phyloP scores from a whole-genome alignment of 1,139 yeast genomes.

The Nakaseomyces sp. region DNA sequence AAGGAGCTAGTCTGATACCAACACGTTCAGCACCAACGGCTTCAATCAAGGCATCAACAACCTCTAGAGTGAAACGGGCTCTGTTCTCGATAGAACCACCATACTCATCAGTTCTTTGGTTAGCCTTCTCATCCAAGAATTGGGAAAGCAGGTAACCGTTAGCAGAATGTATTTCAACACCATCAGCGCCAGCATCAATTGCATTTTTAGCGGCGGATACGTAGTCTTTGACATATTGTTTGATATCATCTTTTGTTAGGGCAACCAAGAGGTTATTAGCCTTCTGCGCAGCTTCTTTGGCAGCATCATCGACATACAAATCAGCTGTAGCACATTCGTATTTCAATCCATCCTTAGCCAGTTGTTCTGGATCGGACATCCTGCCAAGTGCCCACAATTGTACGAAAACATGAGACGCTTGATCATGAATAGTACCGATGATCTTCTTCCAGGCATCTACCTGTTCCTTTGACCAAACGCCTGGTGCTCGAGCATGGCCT shows the following conservation, averaged over 20 bases:
- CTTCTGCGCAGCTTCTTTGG: constrained; percentile 18
- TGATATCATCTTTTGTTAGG: constrained; percentile 20
- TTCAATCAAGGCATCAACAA: constrained; percentile 29
- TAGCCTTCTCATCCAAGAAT: constrained; percentile 33
- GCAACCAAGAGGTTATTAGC: constrained; percentile 16
- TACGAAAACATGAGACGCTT: constrained; percentile 31
- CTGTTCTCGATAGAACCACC: constrained; percentile 37
- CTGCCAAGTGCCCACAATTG: constrained; percentile 41
- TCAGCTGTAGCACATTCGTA: constrained; percentile 24
- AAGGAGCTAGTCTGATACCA: constrained; percentile 32
- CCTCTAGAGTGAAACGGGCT: constrained; percentile 27
- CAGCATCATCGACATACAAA: constrained; percentile 22
- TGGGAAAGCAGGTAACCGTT: constrained; percentile 32
- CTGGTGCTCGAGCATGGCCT: constrained; percentile 38
- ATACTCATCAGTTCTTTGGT: constrained; percentile 36
- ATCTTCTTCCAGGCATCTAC: constrained; percentile 35
- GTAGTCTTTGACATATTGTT: constrained; percentile 18
- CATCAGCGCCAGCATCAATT: constrained; percentile 34
- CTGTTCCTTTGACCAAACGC: constrained; percentile 39
- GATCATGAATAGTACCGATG: constrained; percentile 32
- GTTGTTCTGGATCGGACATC: constrained; percentile 24
- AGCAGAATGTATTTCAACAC: constrained; percentile 36
- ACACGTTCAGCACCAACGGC: constrained; percentile 27
- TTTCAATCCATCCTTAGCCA: constrained; percentile 23
- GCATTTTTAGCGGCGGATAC: constrained; percentile 27